These are phyloP conservation scores for Kalanchoe fedtschenkoi DNA, from an alignment of 164 flowering plant genomes.

Conservation along the genomic window DNA sequence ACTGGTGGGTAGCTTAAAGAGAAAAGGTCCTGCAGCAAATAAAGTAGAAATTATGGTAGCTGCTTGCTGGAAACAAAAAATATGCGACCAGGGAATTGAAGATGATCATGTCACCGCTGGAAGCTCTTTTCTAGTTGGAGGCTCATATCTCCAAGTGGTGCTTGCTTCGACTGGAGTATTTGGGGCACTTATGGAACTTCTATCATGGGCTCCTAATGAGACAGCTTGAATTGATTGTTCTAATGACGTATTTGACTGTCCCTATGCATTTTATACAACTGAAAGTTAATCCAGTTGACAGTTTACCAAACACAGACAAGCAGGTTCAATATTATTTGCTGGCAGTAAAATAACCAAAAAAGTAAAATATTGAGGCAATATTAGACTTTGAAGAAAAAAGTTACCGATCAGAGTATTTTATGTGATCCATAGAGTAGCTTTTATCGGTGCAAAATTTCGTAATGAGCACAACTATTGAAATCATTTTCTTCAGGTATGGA, in stretches of 20 bases:
- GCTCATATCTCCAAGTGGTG: conserved; percentile 17
- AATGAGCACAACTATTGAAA: not conserved
- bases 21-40: conserved; percentile 40
- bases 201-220: conserved; percentile 13
- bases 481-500: no score
- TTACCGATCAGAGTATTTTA: not conserved
- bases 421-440: not conserved
- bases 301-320: not conserved
- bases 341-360: not conserved
- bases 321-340: conserved; percentile 1
- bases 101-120: conserved; percentile 29
- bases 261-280: conserved; percentile 23
- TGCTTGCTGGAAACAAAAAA: not conserved
- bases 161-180: conserved; percentile 14
- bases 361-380: not conserved
- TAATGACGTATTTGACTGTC: conserved; percentile 15
- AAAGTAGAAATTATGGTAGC: not conserved
- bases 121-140: conserved; percentile 22
- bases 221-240: conserved; percentile 15
- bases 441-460: not conserved
- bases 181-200: conserved; percentile 16
- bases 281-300: conserved; percentile 30
- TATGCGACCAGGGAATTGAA: not conserved
- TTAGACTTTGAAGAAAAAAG: not conserved
- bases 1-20: conserved; percentile 20